Percentiles rank a stretch among this genome's conserved stretches.
These are phyloP conservation scores for Pythium myriotylum DNA, from an alignment of 352 stramenopile genomes.

Conservation along the genomic window DNA sequence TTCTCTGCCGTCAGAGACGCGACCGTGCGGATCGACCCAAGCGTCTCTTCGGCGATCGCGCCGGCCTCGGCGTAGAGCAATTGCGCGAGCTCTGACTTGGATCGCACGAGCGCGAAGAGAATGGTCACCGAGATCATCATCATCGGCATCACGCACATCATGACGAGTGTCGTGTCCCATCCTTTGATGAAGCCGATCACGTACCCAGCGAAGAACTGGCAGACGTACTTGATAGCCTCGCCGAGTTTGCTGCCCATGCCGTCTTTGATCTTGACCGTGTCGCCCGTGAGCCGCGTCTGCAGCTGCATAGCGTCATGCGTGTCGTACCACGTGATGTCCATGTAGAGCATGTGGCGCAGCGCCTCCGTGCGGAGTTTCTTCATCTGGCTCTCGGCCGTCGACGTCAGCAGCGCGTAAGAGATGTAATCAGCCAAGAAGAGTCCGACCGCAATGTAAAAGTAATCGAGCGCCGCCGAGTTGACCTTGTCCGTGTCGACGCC, in stretches of 20 bases:
- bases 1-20: conserved; percentile 25
- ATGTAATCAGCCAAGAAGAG: conserved; percentile 40
- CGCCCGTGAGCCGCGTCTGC: conserved; percentile 32
- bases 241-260: conserved; percentile 48
- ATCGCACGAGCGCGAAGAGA: conserved; percentile 24
- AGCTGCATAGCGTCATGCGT: conserved; percentile 29
- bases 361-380: conserved; percentile 29
- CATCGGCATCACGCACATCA: conserved; percentile 29
- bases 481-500: conserved; percentile 22
- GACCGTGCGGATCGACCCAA: conserved; percentile 32
- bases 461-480: conserved; percentile 33
- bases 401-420: conserved; percentile 30
- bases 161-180: conserved; percentile 32
- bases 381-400: conserved; percentile 41
- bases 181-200: conserved; percentile 29
- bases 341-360: conserved; percentile 37
- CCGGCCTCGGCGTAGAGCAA: conserved; percentile 27
- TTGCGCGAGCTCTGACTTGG: conserved; percentile 13
- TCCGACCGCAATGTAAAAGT: conserved; percentile 30
- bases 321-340: conserved; percentile 46
- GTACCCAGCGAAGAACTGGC: conserved; percentile 37
- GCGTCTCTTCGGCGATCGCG: conserved; percentile 32
- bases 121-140: conserved; percentile 19
- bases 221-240: conserved; percentile 32
- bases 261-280: conserved; percentile 45